Percentiles rank a stretch among this genome's conserved stretches.
These are phyloP conservation scores for Pseudopithomyces maydicus DNA, from an alignment of 2,329 filamentous ascomycete genomes.

Conservation along the genomic window DNA sequence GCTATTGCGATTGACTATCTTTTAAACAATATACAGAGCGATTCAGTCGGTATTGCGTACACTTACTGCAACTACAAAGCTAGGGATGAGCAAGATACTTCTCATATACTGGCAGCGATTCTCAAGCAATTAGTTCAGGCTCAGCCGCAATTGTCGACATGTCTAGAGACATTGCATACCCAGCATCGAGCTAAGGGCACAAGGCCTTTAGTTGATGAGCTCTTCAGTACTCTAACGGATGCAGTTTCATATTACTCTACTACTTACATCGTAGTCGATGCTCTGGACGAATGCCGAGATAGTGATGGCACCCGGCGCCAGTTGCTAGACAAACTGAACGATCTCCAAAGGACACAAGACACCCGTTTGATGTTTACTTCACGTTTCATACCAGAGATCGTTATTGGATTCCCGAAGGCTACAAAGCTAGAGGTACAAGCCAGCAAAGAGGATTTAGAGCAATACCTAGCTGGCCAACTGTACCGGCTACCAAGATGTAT, in stretches of 20 bases:
- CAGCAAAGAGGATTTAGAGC: conserved; percentile 21
- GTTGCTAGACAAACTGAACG: conserved; percentile 13
- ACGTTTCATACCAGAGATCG: conserved; percentile 1
- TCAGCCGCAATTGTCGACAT: background rate
- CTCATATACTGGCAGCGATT: background rate
- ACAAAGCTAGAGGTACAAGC: conserved; percentile 23
- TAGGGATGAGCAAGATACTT: background rate
- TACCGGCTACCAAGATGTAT: conserved; percentile 19
- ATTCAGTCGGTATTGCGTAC: background rate
- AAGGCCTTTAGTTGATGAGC: conserved; percentile 24
- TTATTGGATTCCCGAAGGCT: background rate
- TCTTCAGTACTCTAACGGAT: conserved; percentile 18
- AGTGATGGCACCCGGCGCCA: conserved; percentile 12
- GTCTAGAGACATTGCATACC: conserved; percentile 21
- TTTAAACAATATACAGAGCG: background rate
- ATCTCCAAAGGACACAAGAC: conserved; percentile 10
- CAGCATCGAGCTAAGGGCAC: conserved; percentile 21
- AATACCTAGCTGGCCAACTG: conserved; percentile 18
- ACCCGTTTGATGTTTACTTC: conserved; percentile 20
- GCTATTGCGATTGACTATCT: background rate
- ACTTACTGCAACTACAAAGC: background rate
- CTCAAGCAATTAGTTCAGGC: background rate
- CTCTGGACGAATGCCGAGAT: conserved; percentile 36
- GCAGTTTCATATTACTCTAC: conserved; percentile 21
- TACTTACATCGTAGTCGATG: conserved; percentile 38